phyloP scores from a whole-genome alignment of 2,329 filamentous ascomycete species.

The Pseudohalonectria lignicola region DNA sequence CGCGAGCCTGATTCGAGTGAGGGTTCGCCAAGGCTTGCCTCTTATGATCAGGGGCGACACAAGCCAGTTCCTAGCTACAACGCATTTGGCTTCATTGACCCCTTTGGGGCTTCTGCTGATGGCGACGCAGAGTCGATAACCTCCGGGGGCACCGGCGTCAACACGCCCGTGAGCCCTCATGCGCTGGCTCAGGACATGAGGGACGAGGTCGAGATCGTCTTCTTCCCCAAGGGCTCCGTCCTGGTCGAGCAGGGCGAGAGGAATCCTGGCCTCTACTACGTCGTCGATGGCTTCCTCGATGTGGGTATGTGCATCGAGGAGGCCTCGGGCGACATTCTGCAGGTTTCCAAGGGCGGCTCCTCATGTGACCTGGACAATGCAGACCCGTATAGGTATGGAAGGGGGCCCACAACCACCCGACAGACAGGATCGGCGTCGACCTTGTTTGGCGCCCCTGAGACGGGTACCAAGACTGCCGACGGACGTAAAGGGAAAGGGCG shows the following conservation, averaged over 20 bases:
- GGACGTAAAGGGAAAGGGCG: constrained; percentile 30
- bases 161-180: constrained; percentile 53
- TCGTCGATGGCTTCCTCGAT: constrained; percentile 93
- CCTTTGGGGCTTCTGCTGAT: constrained; percentile 66
- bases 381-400: constrained; percentile 1
- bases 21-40: constrained; percentile 73
- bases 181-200: constrained; percentile 67
- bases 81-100: constrained; percentile 84
- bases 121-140: constrained; percentile 80
- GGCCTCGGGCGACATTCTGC: constrained; percentile 27
- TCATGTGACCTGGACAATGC: constrained; percentile 9
- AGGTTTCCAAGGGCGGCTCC: constrained; percentile 9
- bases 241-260: constrained; percentile 93
- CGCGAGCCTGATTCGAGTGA: constrained; percentile 67
- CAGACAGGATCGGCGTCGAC: neutral
- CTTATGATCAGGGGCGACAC: constrained; percentile 70
- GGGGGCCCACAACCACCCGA: neutral
- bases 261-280: constrained; percentile 95
- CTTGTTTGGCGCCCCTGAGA: neutral
- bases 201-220: constrained; percentile 93
- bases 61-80: constrained; percentile 71
- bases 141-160: constrained; percentile 46
- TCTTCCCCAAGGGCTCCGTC: constrained; percentile 88
- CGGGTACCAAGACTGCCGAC: constrained; percentile 11
- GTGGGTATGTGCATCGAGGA: constrained; percentile 73